Conservation (phyloP, 1,284 basidiomycete genomes). For the Cutaneotrichosporon sp. region DNA sequence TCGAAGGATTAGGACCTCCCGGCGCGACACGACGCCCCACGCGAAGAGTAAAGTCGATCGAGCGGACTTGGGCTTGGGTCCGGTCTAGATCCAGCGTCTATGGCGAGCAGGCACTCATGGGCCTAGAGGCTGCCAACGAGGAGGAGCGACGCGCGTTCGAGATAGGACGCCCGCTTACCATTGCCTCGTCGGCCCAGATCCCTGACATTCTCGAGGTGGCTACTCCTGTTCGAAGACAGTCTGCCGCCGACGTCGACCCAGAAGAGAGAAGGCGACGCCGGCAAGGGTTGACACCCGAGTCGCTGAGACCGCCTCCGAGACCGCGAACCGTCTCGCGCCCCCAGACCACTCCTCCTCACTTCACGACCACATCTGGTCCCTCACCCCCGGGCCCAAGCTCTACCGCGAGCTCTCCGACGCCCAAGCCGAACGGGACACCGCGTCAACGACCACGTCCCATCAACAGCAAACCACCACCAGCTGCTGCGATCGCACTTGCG, state of each 20-base stretch:
- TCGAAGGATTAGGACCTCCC: slow-evolving; percentile 23
- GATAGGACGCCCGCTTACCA: slow-evolving; percentile 15
- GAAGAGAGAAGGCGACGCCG: slow-evolving; percentile 22
- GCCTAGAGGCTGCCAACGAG: slow-evolving; percentile 11
- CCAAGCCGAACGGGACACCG: slow-evolving; percentile 3
- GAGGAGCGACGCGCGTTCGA: slow-evolving; percentile 13
- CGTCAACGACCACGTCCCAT: slow-evolving; percentile 11
- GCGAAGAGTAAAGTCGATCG: slow-evolving; percentile 24
- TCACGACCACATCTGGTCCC: not conserved
- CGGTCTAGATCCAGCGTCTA: slow-evolving; percentile 26
- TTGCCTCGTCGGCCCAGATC: slow-evolving; percentile 14
- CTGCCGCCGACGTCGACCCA: slow-evolving; percentile 16
- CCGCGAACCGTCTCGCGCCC: slow-evolving; percentile 12
- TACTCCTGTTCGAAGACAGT: slow-evolving; percentile 10
- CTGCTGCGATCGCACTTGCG: not conserved
- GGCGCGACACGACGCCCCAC: slow-evolving; percentile 24
- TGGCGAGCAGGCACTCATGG: slow-evolving; percentile 20
- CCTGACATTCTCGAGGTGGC: slow-evolving; percentile 2
- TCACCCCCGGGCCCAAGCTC: slow-evolving; percentile 2
- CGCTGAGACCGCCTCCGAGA: slow-evolving; percentile 23
- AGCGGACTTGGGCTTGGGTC: slow-evolving; percentile 29
- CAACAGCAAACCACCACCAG: slow-evolving; percentile 4
- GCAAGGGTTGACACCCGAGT: slow-evolving; percentile 23
- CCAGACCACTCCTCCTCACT: not conserved
- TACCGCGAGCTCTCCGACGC: slow-evolving; percentile 1